Conservation (phyloP, 2,329 filamentous ascomycete genomes). For the Penicillium sp. region DNA sequence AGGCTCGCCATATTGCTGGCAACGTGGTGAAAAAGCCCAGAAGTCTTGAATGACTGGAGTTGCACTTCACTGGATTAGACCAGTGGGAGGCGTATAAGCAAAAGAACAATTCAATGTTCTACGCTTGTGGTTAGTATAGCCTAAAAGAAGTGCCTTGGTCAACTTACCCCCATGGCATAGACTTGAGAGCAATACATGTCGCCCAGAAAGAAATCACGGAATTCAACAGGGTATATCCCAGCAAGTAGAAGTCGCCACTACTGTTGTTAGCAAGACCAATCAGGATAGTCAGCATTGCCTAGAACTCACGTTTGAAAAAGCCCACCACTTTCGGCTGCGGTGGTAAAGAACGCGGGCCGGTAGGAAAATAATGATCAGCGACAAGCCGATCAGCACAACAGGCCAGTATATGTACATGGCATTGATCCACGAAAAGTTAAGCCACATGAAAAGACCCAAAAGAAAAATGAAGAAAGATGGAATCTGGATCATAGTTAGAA, state of each 20-base stretch:
- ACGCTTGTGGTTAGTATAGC: conserved; percentile 18
- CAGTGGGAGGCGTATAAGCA: conserved; percentile 82
- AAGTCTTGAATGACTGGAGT: conserved; percentile 74
- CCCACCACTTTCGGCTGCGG: conserved; percentile 75
- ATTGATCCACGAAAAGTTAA: conserved; percentile 73
- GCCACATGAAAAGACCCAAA: conserved; percentile 72
- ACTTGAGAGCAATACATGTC: conserved; percentile 97
- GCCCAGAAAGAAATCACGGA: conserved; percentile 93
- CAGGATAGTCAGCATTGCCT: neutral
- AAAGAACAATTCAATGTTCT: conserved; percentile 92
- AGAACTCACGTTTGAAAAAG: conserved; percentile 72
- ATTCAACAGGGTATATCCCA: conserved; percentile 88
- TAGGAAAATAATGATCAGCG: conserved; percentile 64
- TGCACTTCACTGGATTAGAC: conserved; percentile 69
- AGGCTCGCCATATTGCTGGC: conserved; percentile 81
- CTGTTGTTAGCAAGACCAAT: conserved; percentile 13
- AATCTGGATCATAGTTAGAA: conserved; percentile 48
- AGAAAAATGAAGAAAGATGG: conserved; percentile 77
- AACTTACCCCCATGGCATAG: conserved; percentile 74
- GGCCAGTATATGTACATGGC: conserved; percentile 81
- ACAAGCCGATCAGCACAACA: conserved; percentile 67
- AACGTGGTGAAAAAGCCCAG: conserved; percentile 80
- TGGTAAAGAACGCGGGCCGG: conserved; percentile 71
- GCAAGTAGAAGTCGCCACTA: conserved; percentile 81
- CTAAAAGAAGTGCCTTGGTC: neutral